phyloP scores from a whole-genome alignment of 495 filamentous ascomycete species.

The Aspergillus mulundensis region DNA sequence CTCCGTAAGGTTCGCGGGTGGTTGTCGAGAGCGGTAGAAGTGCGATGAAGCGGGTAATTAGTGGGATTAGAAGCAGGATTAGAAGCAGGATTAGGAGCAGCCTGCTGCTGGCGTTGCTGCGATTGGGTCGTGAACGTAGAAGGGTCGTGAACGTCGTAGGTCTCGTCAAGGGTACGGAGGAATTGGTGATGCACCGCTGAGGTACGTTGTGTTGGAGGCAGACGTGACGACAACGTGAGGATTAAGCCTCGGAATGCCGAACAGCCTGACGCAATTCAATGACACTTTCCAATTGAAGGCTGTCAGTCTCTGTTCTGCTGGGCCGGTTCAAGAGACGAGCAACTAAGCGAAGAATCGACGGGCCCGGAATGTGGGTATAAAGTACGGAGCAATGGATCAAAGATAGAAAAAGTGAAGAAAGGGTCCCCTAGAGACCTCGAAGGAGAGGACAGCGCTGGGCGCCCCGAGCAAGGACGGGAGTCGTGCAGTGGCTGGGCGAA shows the following conservation, averaged over 20 bases:
- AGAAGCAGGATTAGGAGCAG: conserved; percentile 31
- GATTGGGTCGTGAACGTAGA: conserved; percentile 46
- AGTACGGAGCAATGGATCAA: conserved; percentile 5
- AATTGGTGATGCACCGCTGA: conserved; percentile 42
- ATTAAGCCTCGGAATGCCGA: conserved; percentile 9
- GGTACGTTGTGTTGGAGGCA: conserved; percentile 16
- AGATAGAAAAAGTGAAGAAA: conserved; percentile 6
- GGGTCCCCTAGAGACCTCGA: conserved; percentile 3
- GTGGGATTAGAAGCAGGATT: conserved; percentile 27
- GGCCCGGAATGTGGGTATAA: conserved; percentile 28
- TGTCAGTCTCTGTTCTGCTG: conserved; percentile 11
- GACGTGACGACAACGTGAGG: conserved; percentile 36
- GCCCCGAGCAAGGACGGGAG: conserved; percentile 10
- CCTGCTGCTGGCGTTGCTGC: conserved; percentile 57
- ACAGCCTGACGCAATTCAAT: conserved; percentile 1
- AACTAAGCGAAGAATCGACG: conserved; percentile 12
- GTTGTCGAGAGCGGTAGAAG: conserved; percentile 50
- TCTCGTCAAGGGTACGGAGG: conserved; percentile 49
- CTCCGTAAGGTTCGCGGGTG: conserved; percentile 50
- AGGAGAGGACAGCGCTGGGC: conserved; percentile 14
- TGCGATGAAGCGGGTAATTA: conserved; percentile 36
- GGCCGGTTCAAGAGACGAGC: conserved; percentile 7
- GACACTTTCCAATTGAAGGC: conserved; percentile 3
- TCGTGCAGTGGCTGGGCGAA: conserved; percentile 28
- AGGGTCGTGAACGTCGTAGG: conserved; percentile 57